Percentiles rank a stretch among this genome's conserved stretches.
Conservation (phyloP, 768 basidiomycete species). For the Termitomyces heimii region DNA sequence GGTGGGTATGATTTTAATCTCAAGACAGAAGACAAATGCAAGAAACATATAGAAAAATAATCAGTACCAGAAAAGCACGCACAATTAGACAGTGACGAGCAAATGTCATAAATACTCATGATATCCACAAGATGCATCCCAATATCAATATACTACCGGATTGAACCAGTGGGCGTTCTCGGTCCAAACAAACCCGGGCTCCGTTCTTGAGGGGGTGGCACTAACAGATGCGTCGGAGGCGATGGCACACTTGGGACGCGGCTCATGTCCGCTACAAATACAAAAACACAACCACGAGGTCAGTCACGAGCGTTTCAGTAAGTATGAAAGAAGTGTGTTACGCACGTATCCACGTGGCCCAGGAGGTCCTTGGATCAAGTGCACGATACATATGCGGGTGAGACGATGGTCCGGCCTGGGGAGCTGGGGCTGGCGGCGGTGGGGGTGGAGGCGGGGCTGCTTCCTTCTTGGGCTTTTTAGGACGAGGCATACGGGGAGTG, state of each 20-base stretch:
- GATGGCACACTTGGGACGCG: conserved; percentile 57
- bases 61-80: not conserved
- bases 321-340: conserved; percentile 12
- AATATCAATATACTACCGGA: not conserved
- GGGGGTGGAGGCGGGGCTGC: conserved; percentile 27
- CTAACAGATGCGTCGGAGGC: conserved; percentile 42
- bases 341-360: conserved; percentile 68
- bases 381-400: conserved; percentile 8
- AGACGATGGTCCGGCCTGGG: conserved; percentile 13
- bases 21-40: not conserved
- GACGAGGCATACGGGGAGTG: conserved; percentile 25
- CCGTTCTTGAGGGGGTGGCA: conserved; percentile 39
- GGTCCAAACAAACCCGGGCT: conserved; percentile 78
- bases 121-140: not conserved
- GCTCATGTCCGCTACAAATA: conserved; percentile 47
- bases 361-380: conserved; percentile 44
- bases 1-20: too few relatives aligned
- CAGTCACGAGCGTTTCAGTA: conserved; percentile 2
- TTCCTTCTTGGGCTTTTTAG: conserved; percentile 42
- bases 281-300: too few relatives aligned
- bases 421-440: conserved; percentile 13
- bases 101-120: not conserved
- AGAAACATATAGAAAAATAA: not conserved
- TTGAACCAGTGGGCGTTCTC: conserved; percentile 47
- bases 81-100: too few relatives aligned